Evolutionary conservation across 306 rosid species (phyloP), one percentile per base, ranked within the genome.

Genomic region (Pterocarpus macrocarpus): DNA sequence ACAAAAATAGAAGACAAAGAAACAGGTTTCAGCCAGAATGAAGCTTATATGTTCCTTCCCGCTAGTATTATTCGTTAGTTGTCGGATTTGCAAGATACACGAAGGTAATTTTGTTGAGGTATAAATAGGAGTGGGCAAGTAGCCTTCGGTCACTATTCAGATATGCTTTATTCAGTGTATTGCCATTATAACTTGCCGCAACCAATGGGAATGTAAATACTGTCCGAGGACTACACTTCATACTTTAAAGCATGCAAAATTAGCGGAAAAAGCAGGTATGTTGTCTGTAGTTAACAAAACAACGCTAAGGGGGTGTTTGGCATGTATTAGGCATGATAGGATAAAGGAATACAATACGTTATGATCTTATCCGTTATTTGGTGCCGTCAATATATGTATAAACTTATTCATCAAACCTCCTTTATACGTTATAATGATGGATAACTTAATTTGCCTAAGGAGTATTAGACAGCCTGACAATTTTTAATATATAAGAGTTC

Each of bases 21-120:
- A 78, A 53, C 30, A 12, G 64, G 75, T 33, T 78, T 49, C 49
- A 17, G 67, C 66, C 2, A 32, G 30, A 72, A 81, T 80, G 83
- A 81, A 78, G 77, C 30, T 59, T 44, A 52, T 75, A 62, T 35
- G 83, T n/a, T 16, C 41, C 50, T 85, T 81, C 75, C 55, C 45
- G 35, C 4, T 33, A 52, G 65, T 65, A 22, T 10, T 71, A 8
- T 78, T 65, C 80, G 28, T 35, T 47, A 58, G 38, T 70, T 69
- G 79, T 76, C 64, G 78, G 73, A 57, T 57, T 74, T 73, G 45
- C 64, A 69, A 53, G 71, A 9, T 44, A 28, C 74, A 75, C 9
- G 39, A 67, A 56, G 81, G 79, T 67, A 71, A 43, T 68, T 79
- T 73, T 63, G 17, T 49, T 41, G 73, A n/a, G 13, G 7, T 45